These are phyloP conservation scores for Tolypocladium pustulatum DNA, from an alignment of 2,329 filamentous ascomycete genomes.

Conservation along the genomic window DNA sequence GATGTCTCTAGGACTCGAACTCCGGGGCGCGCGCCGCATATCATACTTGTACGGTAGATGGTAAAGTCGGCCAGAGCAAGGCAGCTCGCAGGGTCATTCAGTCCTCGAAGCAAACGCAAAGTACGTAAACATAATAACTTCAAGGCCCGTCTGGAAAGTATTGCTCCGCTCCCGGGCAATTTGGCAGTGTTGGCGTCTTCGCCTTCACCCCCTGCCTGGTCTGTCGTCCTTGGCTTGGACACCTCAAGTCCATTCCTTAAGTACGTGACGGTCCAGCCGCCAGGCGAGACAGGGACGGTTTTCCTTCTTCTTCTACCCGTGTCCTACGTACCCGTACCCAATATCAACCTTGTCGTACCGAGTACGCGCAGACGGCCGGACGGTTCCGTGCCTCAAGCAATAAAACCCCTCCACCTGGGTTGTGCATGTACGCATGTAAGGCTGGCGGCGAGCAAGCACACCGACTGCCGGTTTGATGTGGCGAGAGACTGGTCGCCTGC, in stretches of 20 bases:
- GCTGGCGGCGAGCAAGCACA: background rate
- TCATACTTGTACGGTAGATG: background rate
- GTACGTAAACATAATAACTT: background rate
- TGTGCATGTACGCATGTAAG: background rate
- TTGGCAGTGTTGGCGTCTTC: background rate
- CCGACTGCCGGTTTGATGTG: background rate
- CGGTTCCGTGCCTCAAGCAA: background rate
- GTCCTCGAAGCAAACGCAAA: background rate
- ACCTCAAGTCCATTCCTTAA: constrained; percentile 1
- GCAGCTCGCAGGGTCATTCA: background rate
- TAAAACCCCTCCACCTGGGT: too few species aligned
- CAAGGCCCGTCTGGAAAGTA: background rate
- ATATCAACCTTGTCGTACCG: background rate
- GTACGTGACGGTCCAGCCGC: background rate
- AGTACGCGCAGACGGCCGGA: background rate
- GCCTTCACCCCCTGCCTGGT: background rate
- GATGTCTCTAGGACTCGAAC: background rate
- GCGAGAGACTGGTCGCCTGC: background rate
- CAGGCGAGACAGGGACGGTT: background rate
- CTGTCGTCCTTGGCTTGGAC: background rate
- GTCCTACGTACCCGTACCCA: background rate
- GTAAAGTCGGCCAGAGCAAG: background rate
- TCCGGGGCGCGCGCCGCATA: background rate
- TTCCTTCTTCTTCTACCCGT: background rate
- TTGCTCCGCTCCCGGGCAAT: background rate